These are phyloP conservation scores for Exophiala viscosa DNA, from an alignment of 2,329 filamentous ascomycete species.

Conservation along the genomic window DNA sequence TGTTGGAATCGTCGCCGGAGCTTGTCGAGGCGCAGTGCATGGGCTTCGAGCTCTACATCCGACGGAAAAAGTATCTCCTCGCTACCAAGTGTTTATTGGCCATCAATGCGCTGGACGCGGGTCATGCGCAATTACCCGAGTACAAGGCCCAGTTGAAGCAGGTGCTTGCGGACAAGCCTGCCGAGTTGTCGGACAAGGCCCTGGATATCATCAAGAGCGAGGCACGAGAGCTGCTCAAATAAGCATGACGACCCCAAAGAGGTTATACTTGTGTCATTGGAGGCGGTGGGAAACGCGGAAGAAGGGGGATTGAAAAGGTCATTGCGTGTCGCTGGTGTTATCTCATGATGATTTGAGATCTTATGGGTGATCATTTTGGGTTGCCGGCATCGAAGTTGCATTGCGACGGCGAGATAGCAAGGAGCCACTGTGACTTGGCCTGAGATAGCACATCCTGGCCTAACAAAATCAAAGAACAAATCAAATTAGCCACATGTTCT, in stretches of 20 bases:
- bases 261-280: no score
- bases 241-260: not conserved
- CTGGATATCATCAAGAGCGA: constrained; percentile 16
- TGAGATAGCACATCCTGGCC: no score
- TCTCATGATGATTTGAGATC: no score
- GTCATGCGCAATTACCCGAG: constrained; percentile 70
- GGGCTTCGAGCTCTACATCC: constrained; percentile 85
- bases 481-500: no score
- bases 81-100: constrained; percentile 81
- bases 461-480: no score
- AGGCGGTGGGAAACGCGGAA: no score
- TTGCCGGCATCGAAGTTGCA: no score
- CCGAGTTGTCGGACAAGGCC: constrained; percentile 62
- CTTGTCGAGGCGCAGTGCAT: constrained; percentile 76
- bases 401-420: no score
- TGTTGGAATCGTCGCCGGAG: constrained; percentile 78
- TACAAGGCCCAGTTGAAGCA: constrained; percentile 68
- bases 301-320: no score
- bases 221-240: constrained; percentile 11
- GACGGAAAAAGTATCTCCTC: constrained; percentile 83
- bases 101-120: constrained; percentile 64
- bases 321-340: no score
- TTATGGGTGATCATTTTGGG: no score
- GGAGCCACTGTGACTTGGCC: no score
- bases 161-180: constrained; percentile 54